These are phyloP conservation scores for Yarrowia galli DNA, from an alignment of 1,139 yeast genomes.

Conservation along the genomic window DNA sequence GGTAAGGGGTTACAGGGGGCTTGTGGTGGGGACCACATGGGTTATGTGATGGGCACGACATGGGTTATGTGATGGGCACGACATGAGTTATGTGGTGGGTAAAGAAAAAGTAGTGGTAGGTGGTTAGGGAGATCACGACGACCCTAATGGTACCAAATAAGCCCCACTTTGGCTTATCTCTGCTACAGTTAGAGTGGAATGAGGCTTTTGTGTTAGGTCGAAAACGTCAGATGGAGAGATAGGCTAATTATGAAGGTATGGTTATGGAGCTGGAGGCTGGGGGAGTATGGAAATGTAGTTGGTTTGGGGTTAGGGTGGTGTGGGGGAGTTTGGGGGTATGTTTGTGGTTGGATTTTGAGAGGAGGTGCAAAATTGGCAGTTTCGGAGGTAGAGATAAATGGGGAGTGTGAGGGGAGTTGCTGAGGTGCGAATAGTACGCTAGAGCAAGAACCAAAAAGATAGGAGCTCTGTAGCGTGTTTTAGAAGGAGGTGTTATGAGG, in stretches of 20 bases:
- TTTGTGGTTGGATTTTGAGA: too few species aligned
- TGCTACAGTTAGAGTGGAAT: too few species aligned
- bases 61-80: background rate
- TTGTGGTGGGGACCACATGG: background rate
- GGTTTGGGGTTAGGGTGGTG: background rate
- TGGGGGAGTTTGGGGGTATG: background rate
- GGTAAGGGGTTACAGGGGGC: background rate
- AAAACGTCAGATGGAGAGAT: background rate
- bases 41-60: background rate
- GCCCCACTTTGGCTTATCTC: too few species aligned
- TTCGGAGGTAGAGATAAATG: background rate
- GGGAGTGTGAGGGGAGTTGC: too few species aligned
- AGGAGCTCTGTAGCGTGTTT: too few species aligned
- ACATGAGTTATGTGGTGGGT: background rate
- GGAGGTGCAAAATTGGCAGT: background rate
- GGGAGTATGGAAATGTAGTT: background rate
- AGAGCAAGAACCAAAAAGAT: too few species aligned
- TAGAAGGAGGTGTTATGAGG: too few species aligned
- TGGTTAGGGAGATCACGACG: background rate
- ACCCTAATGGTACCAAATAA: background rate
- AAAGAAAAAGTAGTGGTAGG: background rate
- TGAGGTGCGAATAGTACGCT: too few species aligned
- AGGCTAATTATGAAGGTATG: background rate
- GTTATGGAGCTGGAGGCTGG: background rate
- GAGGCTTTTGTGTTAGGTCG: too few species aligned